Percentiles rank a stretch among this genome's conserved stretches.
These are phyloP conservation scores for Otatea glauca DNA, from an alignment of 176 grass and related monocot genomes.

Conservation along the genomic window DNA sequence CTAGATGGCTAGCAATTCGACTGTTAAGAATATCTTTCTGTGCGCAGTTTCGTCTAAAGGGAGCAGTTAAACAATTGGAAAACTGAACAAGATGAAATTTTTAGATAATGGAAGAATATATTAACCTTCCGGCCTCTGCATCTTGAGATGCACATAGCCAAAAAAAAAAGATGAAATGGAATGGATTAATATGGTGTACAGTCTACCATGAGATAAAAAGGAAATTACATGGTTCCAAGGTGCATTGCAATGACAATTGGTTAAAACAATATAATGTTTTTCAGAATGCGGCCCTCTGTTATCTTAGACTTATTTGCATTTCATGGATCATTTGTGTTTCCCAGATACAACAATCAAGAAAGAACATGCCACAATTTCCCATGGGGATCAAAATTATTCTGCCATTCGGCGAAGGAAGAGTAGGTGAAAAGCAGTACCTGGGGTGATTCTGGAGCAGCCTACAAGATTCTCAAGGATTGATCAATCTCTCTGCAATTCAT, in stretches of 20 bases:
- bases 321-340: not conserved
- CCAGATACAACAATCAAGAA: slow-evolving; percentile 5
- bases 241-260: not conserved
- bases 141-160: no score
- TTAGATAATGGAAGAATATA: no score
- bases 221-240: not conserved
- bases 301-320: not conserved
- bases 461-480: not conserved
- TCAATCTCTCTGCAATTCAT: not conserved
- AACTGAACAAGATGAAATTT: no score
- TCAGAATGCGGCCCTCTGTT: not conserved
- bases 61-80: not conserved
- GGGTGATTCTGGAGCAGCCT: not conserved
- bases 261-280: not conserved
- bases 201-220: not conserved
- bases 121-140: no score
- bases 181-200: not conserved
- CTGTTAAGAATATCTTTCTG: not conserved
- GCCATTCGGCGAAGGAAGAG: not conserved
- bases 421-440: slow-evolving; percentile 2
- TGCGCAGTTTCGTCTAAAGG: not conserved
- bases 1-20: not conserved
- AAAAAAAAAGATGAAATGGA: not conserved
- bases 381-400: not conserved
- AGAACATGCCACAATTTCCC: not conserved